These are phyloP conservation scores for Beauveria sp. DNA, from an alignment of 2,329 filamentous ascomycete species.

Conservation along the genomic window DNA sequence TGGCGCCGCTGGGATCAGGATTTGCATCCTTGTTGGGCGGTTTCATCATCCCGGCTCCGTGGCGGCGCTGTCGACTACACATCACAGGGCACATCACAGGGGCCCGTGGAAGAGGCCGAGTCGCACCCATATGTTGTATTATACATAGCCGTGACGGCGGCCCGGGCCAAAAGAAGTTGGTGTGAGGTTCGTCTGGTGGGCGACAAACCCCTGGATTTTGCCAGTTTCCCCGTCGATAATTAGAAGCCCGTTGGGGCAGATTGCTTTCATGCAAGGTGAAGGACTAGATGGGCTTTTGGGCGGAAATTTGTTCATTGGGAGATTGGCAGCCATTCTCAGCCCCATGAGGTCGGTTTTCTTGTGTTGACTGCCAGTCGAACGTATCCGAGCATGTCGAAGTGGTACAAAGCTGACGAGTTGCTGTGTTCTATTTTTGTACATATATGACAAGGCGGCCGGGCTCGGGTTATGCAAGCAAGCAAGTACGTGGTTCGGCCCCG, in stretches of 20 bases:
- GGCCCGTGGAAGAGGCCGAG: neutral
- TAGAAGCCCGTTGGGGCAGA: neutral
- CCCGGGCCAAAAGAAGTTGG: neutral
- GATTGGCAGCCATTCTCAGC: neutral
- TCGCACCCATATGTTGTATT: neutral
- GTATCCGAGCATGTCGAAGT: neutral
- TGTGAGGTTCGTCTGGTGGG: neutral
- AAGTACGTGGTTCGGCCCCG: neutral
- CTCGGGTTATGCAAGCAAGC: neutral
- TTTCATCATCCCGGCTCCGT: constrained; percentile 4
- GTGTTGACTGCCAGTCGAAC: neutral
- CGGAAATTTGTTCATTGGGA: neutral
- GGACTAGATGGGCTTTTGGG: neutral
- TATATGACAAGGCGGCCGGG: neutral
- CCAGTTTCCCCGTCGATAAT: neutral
- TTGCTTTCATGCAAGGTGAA: neutral
- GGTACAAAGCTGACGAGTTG: neutral
- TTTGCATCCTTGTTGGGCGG: neutral
- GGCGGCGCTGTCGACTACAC: constrained; percentile 1
- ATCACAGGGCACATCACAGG: neutral
- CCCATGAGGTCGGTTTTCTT: neutral
- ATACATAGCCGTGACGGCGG: neutral
- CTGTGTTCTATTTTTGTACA: neutral
- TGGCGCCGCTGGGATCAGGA: constrained; percentile 1
- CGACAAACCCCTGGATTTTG: neutral